Evolutionary conservation across 495 filamentous ascomycete genomes (phyloP), one percentile per base, ranked within the genome.

Genomic region (Aspergillus wentii): DNA sequence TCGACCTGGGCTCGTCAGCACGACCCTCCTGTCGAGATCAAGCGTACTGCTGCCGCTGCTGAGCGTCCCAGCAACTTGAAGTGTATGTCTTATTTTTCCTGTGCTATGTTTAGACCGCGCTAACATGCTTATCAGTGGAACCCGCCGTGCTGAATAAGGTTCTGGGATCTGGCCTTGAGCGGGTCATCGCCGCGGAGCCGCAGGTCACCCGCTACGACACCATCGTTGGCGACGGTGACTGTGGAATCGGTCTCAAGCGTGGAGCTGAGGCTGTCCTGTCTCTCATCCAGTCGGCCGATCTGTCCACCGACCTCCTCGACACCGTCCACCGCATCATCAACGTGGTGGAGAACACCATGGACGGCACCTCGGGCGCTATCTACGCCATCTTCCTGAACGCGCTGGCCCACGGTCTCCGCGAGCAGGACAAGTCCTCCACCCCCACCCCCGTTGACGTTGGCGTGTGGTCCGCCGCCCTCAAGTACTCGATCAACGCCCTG

Each of bases 331-430:
- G 73, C 43, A 85, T 98, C 38, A 82, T 85, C n/a, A 74, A 74
- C 6, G 76, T 89, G 4, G 79, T 97, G n/a, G 92, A 98, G 56
- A 80, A 63, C 27, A 79, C 69, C 28, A 98, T 98, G 92, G 92
- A 95, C 54, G 92, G 92, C 33, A 98, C 92, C 8, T 95, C 88
- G 0, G 92, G 92, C 2, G 92, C 94, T 4, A 70, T 98, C 18
- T 96, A 94, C 59, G 86, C 89, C 25, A 98, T 98, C 47, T 98
- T 95, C 72, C 73, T 98, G 35, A 95, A 95, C 57, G 79, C 90
- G 0, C 80, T 98, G 1, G 82, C 85, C 14, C 79, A 84, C 42
- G 79, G 82, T 1, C 68, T 98, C 10, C 79, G 82, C 21, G 66
- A 67, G 7, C 73, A 84, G 35, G 59, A 72, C 48, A 44, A 57